Percentiles rank a stretch among this genome's conserved stretches.
These are phyloP conservation scores for Exophiala spinifera DNA, from an alignment of 2,329 filamentous ascomycete species.

Conservation along the genomic window DNA sequence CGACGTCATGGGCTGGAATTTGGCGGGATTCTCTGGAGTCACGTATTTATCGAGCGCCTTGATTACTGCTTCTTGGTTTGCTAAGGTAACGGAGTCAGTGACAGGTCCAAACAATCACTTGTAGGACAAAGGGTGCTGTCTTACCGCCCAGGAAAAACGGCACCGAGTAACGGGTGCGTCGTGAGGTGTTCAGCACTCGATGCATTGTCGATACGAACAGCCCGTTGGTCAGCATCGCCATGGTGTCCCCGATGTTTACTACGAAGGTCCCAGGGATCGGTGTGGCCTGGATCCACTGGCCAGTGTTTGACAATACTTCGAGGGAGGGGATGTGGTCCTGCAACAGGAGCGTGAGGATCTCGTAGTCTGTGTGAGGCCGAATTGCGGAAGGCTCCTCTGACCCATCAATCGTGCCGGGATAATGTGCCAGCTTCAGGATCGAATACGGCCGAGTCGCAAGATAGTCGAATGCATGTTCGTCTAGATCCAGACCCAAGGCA, in stretches of 20 bases:
- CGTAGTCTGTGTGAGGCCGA: slow-evolving; percentile 50
- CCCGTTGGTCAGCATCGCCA: slow-evolving; percentile 53
- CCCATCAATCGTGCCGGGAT: slow-evolving; percentile 38
- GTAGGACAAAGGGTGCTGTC: slow-evolving; percentile 29
- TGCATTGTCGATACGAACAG: slow-evolving; percentile 51
- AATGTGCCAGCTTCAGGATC: slow-evolving; percentile 46
- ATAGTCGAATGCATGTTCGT: slow-evolving; percentile 55
- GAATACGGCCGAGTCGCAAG: slow-evolving; percentile 52
- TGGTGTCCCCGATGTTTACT: slow-evolving; percentile 51
- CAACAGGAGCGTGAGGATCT: slow-evolving; percentile 52
- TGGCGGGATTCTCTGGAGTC: slow-evolving; percentile 14
- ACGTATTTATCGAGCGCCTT: slow-evolving; percentile 16
- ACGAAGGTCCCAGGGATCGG: slow-evolving; percentile 45
- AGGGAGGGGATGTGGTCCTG: slow-evolving; percentile 53
- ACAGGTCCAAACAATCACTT: too few relatives aligned
- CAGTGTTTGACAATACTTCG: slow-evolving; percentile 45
- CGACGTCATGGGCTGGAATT: slow-evolving; percentile 18
- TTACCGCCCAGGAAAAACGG: slow-evolving; percentile 58
- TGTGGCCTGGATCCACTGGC: slow-evolving; percentile 42
- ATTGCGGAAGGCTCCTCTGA: slow-evolving; percentile 28
- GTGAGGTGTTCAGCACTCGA: slow-evolving; percentile 48
- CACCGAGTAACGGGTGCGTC: slow-evolving; percentile 45
- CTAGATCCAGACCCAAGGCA: slow-evolving; percentile 53
- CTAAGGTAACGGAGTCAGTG: slow-evolving; percentile 4
- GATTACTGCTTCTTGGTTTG: slow-evolving; percentile 20